These are phyloP conservation scores for Psilocybe subaeruginosa DNA, from an alignment of 768 basidiomycete genomes.

Conservation along the genomic window DNA sequence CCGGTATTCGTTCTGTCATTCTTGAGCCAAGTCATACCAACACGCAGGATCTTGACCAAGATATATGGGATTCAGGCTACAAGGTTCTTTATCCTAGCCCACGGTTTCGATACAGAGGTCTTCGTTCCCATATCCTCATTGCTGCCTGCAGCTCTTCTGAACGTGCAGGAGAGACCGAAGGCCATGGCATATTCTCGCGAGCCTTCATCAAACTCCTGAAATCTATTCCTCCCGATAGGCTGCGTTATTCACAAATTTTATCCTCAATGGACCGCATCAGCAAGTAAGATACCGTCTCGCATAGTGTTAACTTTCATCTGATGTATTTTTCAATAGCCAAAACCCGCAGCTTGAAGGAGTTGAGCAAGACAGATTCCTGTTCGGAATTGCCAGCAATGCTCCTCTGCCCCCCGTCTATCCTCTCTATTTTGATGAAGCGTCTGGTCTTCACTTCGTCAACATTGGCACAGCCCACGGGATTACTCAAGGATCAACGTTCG, in stretches of 20 bases:
- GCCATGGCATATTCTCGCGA: conserved; percentile 10
- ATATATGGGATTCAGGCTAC: conserved; percentile 2
- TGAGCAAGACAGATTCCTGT: conserved; percentile 6
- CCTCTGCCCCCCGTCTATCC: background rate
- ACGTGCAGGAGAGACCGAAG: conserved; percentile 1
- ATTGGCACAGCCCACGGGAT: background rate
- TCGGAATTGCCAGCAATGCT: background rate
- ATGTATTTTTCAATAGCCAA: conserved; percentile 3
- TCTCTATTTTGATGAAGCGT: background rate
- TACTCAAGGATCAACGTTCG: background rate
- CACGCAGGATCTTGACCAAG: conserved; percentile 1
- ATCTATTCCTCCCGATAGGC: conserved; percentile 1
- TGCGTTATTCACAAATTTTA: conserved; percentile 11
- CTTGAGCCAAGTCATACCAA: background rate
- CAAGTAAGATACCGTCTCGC: background rate
- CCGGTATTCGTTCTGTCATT: background rate
- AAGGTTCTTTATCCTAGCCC: background rate
- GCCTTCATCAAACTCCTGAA: conserved; percentile 11
- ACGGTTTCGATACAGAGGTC: background rate
- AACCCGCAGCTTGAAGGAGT: conserved; percentile 16
- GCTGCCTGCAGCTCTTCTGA: conserved; percentile 15
- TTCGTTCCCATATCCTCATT: conserved; percentile 14
- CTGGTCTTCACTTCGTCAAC: too few species aligned
- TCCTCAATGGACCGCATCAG: conserved; percentile 4
- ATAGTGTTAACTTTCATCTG: background rate